Base-by-base conservation (phyloP, 2,329 filamentous ascomycete genomes). In the Aspergillus bombycis region DNA sequence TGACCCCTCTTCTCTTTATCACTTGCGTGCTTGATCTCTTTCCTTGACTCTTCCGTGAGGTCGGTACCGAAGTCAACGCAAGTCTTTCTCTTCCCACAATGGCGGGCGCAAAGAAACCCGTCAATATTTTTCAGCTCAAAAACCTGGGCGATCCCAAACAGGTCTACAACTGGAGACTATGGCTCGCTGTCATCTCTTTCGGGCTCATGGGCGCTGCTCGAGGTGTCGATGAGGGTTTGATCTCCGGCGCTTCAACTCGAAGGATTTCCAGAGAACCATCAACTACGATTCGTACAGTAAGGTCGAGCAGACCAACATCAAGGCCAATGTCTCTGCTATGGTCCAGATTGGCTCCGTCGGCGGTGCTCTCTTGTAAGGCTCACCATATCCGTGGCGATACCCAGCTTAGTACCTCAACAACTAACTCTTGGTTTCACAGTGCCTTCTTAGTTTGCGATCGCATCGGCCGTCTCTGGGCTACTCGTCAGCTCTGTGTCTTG, bases 151-250 rank as follows among this genome's bases (percentile, higher is more conserved):
- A 91, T 64, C 91, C 91, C 5, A 84, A 84, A 61, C 86, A 91
- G 72, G 85, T 89, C 65, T 86, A 93, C 75, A 94, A 94, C 79
- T 93, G 90, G 90, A 84, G 87, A 52, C 82, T 94, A 65, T 93
- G 90, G 89, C 92, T 91, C 76, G 88, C 90, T 48, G 89, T 93
- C 60, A 74, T 91, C 66, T 89, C 87, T 5, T 92, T 93, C 67
- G 89, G 88, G 55, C 84, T 94, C 41, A 87, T 94, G 78, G 91
- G 91, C 60, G 90, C 91, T 3, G 90, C 91, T 46, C 86, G 91
- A 63, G 91, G 91, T 70, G 78, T 93, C n/a, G 91, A 94, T 67
- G 91, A 94, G 77, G 91, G 91, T 64, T 83, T 94, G 63, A 93
- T 93, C 67, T 87, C 85, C 10, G 90, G 90, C 1, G 89, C 89